Conservation (phyloP, 306 rosid genomes). For the Geum urbanum region DNA sequence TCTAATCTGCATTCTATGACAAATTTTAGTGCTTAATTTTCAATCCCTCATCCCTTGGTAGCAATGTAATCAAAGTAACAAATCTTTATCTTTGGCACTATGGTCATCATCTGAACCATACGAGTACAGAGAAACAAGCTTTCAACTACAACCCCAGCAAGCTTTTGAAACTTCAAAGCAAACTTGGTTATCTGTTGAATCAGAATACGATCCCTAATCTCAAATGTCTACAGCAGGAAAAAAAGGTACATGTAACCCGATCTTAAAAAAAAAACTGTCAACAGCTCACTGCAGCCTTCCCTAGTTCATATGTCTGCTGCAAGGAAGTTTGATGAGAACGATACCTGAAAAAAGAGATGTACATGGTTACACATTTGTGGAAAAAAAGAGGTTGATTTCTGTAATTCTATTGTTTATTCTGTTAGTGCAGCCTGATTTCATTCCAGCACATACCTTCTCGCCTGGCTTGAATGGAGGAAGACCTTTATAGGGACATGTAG, state of each 20-base stretch:
- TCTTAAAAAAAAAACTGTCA: no score
- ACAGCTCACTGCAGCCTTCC: background rate
- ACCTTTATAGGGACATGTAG: conserved; percentile 95
- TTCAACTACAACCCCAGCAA: background rate
- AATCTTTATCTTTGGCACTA: background rate
- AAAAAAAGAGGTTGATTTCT: background rate
- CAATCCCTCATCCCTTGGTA: no score
- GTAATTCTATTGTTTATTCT: background rate
- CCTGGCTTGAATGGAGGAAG: conserved; percentile 91
- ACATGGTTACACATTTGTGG: background rate
- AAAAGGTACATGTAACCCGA: background rate
- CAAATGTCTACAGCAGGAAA: background rate
- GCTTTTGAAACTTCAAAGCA: background rate
- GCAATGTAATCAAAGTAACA: background rate
- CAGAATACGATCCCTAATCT: background rate
- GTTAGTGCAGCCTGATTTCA: background rate
- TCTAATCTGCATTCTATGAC: no score
- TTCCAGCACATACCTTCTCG: conserved; percentile 59
- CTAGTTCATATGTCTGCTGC: conserved; percentile 61
- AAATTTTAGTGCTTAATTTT: no score
- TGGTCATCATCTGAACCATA: background rate
- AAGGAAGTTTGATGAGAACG: conserved; percentile 62
- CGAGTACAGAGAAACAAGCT: background rate
- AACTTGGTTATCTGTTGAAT: background rate
- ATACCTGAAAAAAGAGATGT: conserved; percentile 45